phyloP scores from a whole-genome alignment of 108 stramenopile genomes.

The Fistulifera solaris region DNA sequence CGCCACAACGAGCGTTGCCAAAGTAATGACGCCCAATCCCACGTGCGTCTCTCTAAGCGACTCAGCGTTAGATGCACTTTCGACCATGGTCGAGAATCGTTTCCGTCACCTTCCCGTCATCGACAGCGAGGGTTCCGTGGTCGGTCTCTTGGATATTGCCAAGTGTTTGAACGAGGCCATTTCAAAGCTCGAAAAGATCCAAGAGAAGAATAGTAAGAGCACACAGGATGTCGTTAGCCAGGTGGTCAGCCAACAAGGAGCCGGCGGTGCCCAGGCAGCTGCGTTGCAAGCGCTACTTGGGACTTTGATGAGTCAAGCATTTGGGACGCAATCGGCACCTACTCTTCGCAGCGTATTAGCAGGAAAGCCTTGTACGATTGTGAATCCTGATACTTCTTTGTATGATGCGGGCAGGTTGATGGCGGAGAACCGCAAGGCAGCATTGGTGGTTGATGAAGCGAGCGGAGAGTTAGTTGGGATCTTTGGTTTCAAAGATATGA shows the following conservation, averaged over 20 bases:
- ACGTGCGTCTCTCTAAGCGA: conserved; percentile 72
- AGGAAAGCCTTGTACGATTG: conserved; percentile 60
- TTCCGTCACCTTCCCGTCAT: conserved; percentile 89
- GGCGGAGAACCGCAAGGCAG: conserved; percentile 78
- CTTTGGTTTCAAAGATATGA: conserved; percentile 92
- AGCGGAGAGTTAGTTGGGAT: conserved; percentile 63
- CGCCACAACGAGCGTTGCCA: conserved; percentile 31
- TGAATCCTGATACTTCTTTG: conserved; percentile 48
- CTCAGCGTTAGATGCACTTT: conserved; percentile 83
- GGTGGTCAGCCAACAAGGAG: conserved; percentile 43
- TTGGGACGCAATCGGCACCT: conserved; percentile 51
- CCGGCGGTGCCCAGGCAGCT: conserved; percentile 41
- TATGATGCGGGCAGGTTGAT: conserved; percentile 66
- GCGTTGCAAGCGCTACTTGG: conserved; percentile 52
- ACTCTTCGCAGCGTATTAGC: conserved; percentile 61
- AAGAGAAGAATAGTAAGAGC: conserved; percentile 37
- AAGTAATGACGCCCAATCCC: conserved; percentile 85
- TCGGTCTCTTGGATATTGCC: conserved; percentile 89
- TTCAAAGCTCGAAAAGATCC: conserved; percentile 70
- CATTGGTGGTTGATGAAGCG: conserved; percentile 65
- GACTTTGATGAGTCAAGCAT: conserved; percentile 56
- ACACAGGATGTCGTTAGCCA: conserved; percentile 60
- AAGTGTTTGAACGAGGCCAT: conserved; percentile 94
- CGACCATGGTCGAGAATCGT: conserved; percentile 89
- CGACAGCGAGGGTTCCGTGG: conserved; percentile 47